Base-by-base conservation (phyloP, 1,284 basidiomycete genomes). In the Fomitopsis schrenkii region DNA sequence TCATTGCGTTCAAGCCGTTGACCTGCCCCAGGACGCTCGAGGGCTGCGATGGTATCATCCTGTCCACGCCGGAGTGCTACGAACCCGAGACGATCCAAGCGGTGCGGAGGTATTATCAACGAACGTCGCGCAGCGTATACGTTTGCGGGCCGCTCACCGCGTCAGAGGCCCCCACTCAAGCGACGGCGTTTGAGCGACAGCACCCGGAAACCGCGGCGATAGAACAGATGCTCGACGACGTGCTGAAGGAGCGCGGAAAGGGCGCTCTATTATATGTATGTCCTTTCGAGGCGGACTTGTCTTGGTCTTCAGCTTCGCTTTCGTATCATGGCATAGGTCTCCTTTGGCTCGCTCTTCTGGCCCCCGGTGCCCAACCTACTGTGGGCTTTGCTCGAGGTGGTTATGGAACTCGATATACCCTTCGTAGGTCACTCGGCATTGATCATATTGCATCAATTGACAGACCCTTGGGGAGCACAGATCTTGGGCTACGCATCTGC, bases 401-500 rank as follows among this genome's bases (percentile, higher is more conserved):
- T 68, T 2, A 64, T 65, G 57, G 65, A 68, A 19, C 42, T 41
- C 17, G 57, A 57, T 26, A 61, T 66, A 1, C 66, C 64, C 5
- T 62, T 68, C 17, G 66, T 68, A 19, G n/a, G 66, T 59, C 5
- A 35, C 7, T 30, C 2, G 5, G 1, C 17, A n/a, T 12, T 17
- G n/a, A 12, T n/a, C 5, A 9, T 19, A 9, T 19, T 35, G 7
- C 17, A 9, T 10, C 22, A 26, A n/a, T 12, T 19, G 10, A 19
- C 14, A 41, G 8, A 33, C 17, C 12, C 33, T 40, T 50, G 15
- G 7, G 28, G 36, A 2, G 14, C 3, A 3, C 36, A 71, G 70
- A 67, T 71, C 26, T 42, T 71, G 46, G 68, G 65, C 58, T 60
- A 66, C 35, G 69, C 63, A 2, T 63, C 64, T 1, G 63, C 64